Evolutionary conservation across 306 rosid species (phyloP).

Genomic region (Trifolium fragiferum): DNA sequence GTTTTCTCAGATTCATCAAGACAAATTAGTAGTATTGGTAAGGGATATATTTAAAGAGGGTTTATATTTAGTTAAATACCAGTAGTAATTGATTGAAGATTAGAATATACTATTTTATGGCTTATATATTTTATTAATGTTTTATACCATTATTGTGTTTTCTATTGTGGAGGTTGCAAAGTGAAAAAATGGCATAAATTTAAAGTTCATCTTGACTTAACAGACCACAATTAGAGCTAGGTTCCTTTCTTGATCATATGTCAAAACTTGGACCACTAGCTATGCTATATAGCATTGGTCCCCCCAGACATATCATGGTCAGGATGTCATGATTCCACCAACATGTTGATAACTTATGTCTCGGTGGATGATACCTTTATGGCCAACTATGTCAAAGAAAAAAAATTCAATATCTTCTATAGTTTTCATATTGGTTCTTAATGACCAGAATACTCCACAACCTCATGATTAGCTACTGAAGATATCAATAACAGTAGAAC

Average conservation of each 20-base stretch:
- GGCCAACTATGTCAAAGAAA: conserved; percentile 59
- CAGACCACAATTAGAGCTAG: conserved; percentile 50
- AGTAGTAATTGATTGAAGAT: conserved; percentile 1
- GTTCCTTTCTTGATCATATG: conserved; percentile 48
- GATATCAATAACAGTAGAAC: neutral
- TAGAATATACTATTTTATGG: conserved; percentile 25
- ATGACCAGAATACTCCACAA: conserved; percentile 15
- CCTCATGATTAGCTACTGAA: conserved; percentile 1
- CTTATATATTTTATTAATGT: conserved; percentile 27
- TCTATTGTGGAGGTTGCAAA: conserved; percentile 50
- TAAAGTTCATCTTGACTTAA: conserved; percentile 45
- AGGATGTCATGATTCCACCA: conserved; percentile 68
- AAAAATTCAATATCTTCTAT: conserved; percentile 39
- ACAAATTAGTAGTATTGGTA: neutral
- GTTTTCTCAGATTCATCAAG: conserved; percentile 14
- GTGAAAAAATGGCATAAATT: conserved; percentile 39
- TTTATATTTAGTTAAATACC: neutral
- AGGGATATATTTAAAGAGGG: neutral
- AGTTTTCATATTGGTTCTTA: conserved; percentile 33
- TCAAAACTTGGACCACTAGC: conserved; percentile 62
- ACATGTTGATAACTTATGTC: conserved; percentile 76
- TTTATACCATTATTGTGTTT: conserved; percentile 37
- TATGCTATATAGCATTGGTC: conserved; percentile 67
- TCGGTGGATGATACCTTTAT: conserved; percentile 59
- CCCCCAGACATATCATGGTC: conserved; percentile 74